Percentiles rank a stretch among this genome's conserved stretches.
These are phyloP conservation scores for Ceratocystis huliohia DNA, from an alignment of 2,329 filamentous ascomycete species.

Conservation along the genomic window DNA sequence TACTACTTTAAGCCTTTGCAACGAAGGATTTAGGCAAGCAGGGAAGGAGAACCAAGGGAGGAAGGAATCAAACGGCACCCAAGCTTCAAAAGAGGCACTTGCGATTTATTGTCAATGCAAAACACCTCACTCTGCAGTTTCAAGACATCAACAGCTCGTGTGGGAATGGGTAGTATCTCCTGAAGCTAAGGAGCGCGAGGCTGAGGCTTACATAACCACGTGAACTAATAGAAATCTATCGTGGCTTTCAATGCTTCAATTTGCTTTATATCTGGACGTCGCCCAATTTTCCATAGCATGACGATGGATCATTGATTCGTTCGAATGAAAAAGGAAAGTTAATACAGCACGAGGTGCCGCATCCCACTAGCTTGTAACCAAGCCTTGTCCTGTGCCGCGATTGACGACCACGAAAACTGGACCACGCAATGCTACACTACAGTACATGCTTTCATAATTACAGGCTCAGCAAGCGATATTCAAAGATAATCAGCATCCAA, in stretches of 20 bases:
- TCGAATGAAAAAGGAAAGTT: too few species aligned
- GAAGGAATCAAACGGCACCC: not conserved
- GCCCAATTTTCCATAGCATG: too few species aligned
- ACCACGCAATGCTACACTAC: too few species aligned
- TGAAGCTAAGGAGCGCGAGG: too few species aligned
- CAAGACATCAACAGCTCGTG: not conserved
- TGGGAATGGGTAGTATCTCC: not conserved
- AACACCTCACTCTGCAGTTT: not conserved
- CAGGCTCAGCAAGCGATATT: too few species aligned
- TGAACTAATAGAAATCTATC: too few species aligned
- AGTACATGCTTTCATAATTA: not conserved
- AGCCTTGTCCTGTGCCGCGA: not conserved
- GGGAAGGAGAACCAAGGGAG: not conserved
- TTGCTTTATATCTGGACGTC: too few species aligned
- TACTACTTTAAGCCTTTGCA: not conserved
- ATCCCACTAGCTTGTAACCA: not conserved
- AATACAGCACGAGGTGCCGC: not conserved
- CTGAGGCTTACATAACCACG: too few species aligned
- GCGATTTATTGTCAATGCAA: not conserved
- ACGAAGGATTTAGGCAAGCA: not conserved
- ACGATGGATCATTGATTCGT: too few species aligned
- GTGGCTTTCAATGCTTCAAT: too few species aligned
- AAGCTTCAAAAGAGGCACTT: slow-evolving; percentile 10
- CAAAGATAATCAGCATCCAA: too few species aligned
- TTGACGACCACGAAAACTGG: too few species aligned